Evolutionary conservation across 176 grass and related monocot genomes (phyloP), one percentile per base, ranked within the genome.

Genomic region (Musa acuminata): DNA sequence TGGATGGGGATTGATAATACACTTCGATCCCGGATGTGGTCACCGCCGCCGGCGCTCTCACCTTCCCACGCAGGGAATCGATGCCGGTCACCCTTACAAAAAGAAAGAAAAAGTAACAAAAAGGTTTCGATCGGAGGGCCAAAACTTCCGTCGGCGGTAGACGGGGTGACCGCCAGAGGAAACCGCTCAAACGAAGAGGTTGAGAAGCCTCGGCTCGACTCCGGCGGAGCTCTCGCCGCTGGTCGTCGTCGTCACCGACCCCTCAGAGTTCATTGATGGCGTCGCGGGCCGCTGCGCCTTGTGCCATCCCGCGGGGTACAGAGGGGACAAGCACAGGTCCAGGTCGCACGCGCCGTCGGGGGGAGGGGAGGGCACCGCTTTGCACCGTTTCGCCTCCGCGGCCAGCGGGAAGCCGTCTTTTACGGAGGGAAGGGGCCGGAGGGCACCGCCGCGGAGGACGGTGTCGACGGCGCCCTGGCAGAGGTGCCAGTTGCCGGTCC

Each of bases 401-500:
- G 10, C n/a, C 1, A 2, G n/a, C 20, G 11, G 14, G 71, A 24
- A 7, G 23, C 21, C 17, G 10, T 68, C 66, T 51, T 27, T 27
- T 27, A 19, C 21, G 51, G 8, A 12, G 51, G 71, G n/a, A 9
- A 72, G n/a, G 1, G 51, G 49, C 10, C 71, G 20, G 71, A 72
- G 50, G 51, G 8, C 23, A 0, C 71, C 71, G 8, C 71, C 51
- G 21, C 51, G 51, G 71, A 72, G 71, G 51, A 72, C 49, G 51
- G 71, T 54, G 8, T 72, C 51, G n/a, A 72, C 71, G 27, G 51
- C 71, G 10, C 9, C 22, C 52, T 72, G 51, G 51, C 71, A 72
- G 71, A 72, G 71, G 21, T 72, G 71, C 71, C 71, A 72, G 51
- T 53, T 72, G 51, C 71, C 71, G 21, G 71, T 54, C 71, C 71